Percentiles rank a stretch among this genome's conserved stretches.
phyloP scores from a whole-genome alignment of 2,329 filamentous ascomycete genomes.

The Colletotrichum filicis region DNA sequence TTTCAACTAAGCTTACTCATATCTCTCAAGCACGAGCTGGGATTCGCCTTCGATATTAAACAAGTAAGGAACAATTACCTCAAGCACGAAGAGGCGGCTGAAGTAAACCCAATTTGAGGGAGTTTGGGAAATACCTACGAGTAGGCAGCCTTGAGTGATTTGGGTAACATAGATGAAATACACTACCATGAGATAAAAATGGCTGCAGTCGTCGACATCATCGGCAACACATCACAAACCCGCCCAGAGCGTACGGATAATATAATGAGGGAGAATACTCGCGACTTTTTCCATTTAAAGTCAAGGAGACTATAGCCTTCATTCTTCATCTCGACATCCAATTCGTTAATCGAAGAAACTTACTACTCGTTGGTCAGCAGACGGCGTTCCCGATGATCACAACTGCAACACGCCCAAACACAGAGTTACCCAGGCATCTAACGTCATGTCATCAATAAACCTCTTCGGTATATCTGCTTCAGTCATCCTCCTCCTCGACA shows the following conservation, averaged over 20 bases:
- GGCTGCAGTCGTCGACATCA: neutral
- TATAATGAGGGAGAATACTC: neutral
- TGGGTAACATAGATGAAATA: too few species aligned
- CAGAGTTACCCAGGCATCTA: too few species aligned
- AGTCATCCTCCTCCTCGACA: constrained; percentile 46
- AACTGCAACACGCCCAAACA: neutral
- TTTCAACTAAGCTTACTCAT: neutral
- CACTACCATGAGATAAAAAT: neutral
- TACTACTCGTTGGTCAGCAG: neutral
- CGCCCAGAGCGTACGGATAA: neutral
- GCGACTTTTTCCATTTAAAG: neutral
- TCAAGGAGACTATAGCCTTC: neutral
- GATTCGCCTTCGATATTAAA: neutral
- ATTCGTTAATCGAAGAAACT: too few species aligned
- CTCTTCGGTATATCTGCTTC: neutral
- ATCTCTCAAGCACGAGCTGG: neutral
- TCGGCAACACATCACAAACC: neutral
- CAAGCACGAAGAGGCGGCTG: too few species aligned
- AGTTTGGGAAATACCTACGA: neutral
- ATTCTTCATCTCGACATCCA: neutral
- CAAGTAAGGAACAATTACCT: neutral
- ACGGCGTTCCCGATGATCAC: too few species aligned
- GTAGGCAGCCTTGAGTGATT: neutral
- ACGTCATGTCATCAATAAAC: neutral
- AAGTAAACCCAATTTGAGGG: neutral